Base-by-base conservation (phyloP, 495 filamentous ascomycete species). In the Cladorrhinum samala region DNA sequence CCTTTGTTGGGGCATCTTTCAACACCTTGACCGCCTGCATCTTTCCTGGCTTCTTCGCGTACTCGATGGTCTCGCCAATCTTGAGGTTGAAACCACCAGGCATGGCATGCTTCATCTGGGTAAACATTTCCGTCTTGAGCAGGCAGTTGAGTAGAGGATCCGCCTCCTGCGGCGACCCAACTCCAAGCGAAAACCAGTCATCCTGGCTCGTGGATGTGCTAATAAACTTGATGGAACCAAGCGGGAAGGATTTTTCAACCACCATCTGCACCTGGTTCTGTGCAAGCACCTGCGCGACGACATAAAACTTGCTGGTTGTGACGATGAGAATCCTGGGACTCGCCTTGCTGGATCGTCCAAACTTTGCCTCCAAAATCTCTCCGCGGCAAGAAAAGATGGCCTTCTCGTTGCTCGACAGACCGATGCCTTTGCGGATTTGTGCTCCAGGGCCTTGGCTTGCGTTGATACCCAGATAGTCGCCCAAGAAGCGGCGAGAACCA, bases 31-130 rank as follows among this genome's bases (percentile, higher is more conserved):
- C 84, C 2, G 79, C 60, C 40, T 89, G 83, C 61, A 87, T 78
- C 75, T 99, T 99, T 30, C 90, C 89, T 2, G 94, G 94, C 73
- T 99, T 99, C 80, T 97, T 99, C 62, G 91, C 90, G 68, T 93
- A 99, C 65, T 96, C 89, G 64, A 99, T 91, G 1, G 78, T 78
- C 25, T 91, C 83, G 14, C 73, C 81, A 53, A 98, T 88, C 74
- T 87, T 89, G 51, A 98, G 66, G 63, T 87, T 87, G 62, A 93
- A 75, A 8, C 86, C 81, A 9, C 86, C 91, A 0, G 85, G 88
- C 67, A 89, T 83, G 36, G 76, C 81, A 39, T 75, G 79, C 64
- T 81, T 80, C 60, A 98, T 81, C 45, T 96, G 91, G 7, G 91
- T 95, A 65, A 96, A 93, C 60, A 99, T 86, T 62, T 99, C 94